phyloP scores from a whole-genome alignment of 2,329 filamentous ascomycete genomes.

The Cryphonectria naterciae region DNA sequence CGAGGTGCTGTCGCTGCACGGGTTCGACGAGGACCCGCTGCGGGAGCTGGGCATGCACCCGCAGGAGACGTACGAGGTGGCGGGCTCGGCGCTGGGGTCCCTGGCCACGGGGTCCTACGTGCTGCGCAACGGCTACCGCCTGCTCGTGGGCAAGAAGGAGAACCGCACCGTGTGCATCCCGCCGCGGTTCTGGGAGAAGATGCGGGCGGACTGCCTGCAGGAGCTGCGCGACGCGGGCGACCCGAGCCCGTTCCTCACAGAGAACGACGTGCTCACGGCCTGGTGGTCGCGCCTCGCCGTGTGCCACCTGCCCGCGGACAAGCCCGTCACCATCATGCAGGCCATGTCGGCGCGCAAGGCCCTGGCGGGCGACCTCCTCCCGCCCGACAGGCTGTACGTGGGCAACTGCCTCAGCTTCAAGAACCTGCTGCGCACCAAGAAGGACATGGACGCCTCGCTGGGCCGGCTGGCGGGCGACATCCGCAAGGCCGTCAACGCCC shows the following conservation, averaged over 20 bases:
- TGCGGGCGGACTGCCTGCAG: conserved; percentile 35
- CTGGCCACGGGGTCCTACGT: conserved; percentile 36
- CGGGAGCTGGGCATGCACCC: conserved; percentile 33
- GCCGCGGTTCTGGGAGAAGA: conserved; percentile 32
- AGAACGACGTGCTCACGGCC: conserved; percentile 44
- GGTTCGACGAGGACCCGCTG: conserved; percentile 40
- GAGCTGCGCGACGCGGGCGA: conserved; percentile 32
- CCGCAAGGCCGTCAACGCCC: conserved; percentile 37
- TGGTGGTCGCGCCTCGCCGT: conserved; percentile 41
- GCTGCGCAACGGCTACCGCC: conserved; percentile 35
- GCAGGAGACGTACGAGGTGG: conserved; percentile 35
- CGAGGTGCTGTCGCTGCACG: conserved; percentile 39
- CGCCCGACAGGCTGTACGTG: conserved; percentile 34
- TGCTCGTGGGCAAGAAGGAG: conserved; percentile 37
- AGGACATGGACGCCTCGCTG: conserved; percentile 37
- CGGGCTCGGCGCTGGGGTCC: conserved; percentile 29
- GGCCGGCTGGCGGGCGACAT: conserved; percentile 36
- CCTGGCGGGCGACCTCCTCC: conserved; percentile 34
- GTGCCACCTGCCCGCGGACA: conserved; percentile 32
- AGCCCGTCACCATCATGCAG: conserved; percentile 33
- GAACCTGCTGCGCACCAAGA: conserved; percentile 26
- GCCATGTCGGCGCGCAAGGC: conserved; percentile 30
- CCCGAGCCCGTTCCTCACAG: conserved; percentile 39
- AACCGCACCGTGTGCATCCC: conserved; percentile 45
- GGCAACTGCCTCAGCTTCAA: conserved; percentile 38